Conservation (phyloP, 2,329 filamentous ascomycete genomes). For the Escovopsis weberi region DNA sequence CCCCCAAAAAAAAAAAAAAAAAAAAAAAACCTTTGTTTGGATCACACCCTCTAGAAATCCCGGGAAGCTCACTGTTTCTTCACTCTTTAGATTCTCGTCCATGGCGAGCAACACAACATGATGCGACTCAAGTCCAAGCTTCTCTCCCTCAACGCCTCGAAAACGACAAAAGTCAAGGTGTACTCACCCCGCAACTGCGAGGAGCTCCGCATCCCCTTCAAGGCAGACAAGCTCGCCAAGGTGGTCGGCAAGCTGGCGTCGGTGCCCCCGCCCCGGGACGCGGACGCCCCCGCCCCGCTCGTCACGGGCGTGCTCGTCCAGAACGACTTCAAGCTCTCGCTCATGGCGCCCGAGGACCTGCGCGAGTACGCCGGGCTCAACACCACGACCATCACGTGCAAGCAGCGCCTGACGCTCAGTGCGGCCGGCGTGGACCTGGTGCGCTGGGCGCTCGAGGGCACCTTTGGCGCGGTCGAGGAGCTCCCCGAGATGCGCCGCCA, state of each 20-base stretch:
- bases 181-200: slow-evolving; percentile 92
- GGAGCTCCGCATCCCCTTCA: slow-evolving; percentile 88
- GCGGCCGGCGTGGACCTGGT: slow-evolving; percentile 85
- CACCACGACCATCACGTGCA: slow-evolving; percentile 86
- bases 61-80: background rate
- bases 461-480: slow-evolving; percentile 75
- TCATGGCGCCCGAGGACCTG: slow-evolving; percentile 94
- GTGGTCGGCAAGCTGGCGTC: slow-evolving; percentile 89
- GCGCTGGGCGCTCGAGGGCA: slow-evolving; percentile 85
- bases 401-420: slow-evolving; percentile 74
- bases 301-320: slow-evolving; percentile 88
- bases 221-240: slow-evolving; percentile 86
- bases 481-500: slow-evolving; percentile 37
- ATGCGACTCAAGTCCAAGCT: slow-evolving; percentile 91
- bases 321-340: slow-evolving; percentile 90
- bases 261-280: slow-evolving; percentile 48
- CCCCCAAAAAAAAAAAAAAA: too few relatives aligned
- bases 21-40: background rate
- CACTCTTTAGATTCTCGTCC: slow-evolving; percentile 64
- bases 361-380: slow-evolving; percentile 94
- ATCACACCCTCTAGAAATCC: too few relatives aligned
- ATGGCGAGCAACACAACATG: slow-evolving; percentile 97
- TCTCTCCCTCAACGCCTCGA: slow-evolving; percentile 76
- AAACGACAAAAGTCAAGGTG: slow-evolving; percentile 72
- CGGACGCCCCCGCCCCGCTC: slow-evolving; percentile 31